These are phyloP conservation scores for Aspergillus hancockii DNA, from an alignment of 495 filamentous ascomycete species.

Conservation along the genomic window DNA sequence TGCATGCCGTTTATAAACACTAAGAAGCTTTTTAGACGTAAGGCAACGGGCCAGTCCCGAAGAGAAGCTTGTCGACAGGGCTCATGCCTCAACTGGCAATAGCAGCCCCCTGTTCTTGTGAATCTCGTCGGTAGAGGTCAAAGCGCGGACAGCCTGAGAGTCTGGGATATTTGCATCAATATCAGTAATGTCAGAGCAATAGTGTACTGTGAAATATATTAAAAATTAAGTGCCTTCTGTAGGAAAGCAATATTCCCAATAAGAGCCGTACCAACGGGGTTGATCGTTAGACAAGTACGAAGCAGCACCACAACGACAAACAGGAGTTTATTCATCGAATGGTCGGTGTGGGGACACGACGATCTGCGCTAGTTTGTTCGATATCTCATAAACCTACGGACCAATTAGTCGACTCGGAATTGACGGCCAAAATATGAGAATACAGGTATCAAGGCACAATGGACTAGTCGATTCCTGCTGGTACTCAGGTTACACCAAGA, in stretches of 20 bases:
- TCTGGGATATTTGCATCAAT: conserved; percentile 8
- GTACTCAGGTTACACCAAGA: conserved; percentile 12
- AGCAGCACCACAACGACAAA: not conserved
- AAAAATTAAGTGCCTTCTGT: conserved; percentile 5
- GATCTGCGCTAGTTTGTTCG: conserved; percentile 16
- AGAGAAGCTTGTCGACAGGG: not conserved
- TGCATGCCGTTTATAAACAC: not conserved
- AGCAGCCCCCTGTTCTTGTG: not conserved
- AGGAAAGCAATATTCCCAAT: not conserved
- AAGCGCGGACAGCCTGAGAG: not conserved
- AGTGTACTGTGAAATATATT: conserved; percentile 17
- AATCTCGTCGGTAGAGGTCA: not conserved
- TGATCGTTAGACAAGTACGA: not conserved
- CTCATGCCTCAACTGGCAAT: not conserved
- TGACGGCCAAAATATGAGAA: not conserved
- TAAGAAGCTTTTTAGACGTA: not conserved
- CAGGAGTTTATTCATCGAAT: conserved; percentile 18
- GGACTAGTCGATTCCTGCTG: conserved; percentile 19
- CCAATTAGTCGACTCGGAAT: conserved; percentile 1
- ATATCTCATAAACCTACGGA: conserved; percentile 15
- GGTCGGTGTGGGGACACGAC: conserved; percentile 19
- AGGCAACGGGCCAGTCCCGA: not conserved
- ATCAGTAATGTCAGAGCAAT: conserved; percentile 15
- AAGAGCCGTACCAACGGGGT: not conserved
- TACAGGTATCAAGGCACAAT: conserved; percentile 8